Base-by-base conservation (phyloP, 805 yeast genomes). In the Metschnikowia cubensis region DNA sequence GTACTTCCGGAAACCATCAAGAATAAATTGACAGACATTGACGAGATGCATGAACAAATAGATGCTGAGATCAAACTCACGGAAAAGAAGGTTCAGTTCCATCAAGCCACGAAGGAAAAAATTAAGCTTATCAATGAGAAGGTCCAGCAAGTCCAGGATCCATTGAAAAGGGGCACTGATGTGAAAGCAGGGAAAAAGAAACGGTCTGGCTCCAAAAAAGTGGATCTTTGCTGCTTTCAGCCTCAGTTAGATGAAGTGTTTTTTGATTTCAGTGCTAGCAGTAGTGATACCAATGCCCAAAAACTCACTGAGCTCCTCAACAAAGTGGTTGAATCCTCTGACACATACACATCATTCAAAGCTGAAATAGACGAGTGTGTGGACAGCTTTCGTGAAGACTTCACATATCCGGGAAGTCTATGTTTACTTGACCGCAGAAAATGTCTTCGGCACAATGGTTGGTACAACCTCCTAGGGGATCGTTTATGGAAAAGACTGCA, bases 221-320 rank as follows among this genome's bases (percentile, higher is more conserved):
- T 73, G 22, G 85, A 81, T 37, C 64, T 82, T 3, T 83, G 87
- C 63, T 82, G 82, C 10, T 82, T 70, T 59, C 80, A 80, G 50
- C 52, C 62, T 11, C 43, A 59, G 4, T 58, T 73, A 29, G 50
- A 51, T 20, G 33, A 44, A 25, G 31, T 25, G 32, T 35, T 38
- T n/a, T 41, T 21, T 6, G 21, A 39, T 25, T 29, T 22, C n/a
- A 33, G 40, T 35, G 33, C 29, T 6, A 31, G 25, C 38, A 41
- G 36, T 21, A 48, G 45, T 6, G 25, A 29, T 14, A 22, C 18
- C 2, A 14, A 25, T 11, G 14, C 42, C 34, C n/a, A 6, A 10
- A 14, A 21, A 20, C 21, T 34, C 20, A 14, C 31, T 3, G 21
- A 33, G 34, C 37, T 42, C n/a, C 45, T 42, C 2, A 33, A 21